A percentile compares a stretch with the other conserved stretches of the same genome.
Evolutionary conservation across 257 asterid species (phyloP).

Genomic region (Forsythia viridissima): DNA sequence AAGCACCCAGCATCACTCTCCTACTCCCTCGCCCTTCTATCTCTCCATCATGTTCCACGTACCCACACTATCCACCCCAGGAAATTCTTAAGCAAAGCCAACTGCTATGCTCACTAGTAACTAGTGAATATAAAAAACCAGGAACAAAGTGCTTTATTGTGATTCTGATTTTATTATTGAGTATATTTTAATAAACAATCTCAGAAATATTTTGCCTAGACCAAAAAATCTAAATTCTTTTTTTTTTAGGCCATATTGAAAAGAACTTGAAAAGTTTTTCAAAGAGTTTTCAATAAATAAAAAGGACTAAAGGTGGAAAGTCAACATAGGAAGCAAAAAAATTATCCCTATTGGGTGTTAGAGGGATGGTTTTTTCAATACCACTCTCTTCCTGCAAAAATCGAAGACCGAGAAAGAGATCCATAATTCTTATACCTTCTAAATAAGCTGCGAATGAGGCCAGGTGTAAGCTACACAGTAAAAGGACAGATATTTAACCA

Average conservation of each 20-base stretch:
- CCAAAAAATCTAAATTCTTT: background rate
- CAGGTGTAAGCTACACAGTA: background rate
- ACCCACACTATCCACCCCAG: too few species aligned
- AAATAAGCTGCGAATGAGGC: background rate
- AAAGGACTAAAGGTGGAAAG: background rate
- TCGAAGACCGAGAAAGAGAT: too few species aligned
- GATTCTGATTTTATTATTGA: too few species aligned
- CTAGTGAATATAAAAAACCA: too few species aligned
- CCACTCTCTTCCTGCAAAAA: background rate
- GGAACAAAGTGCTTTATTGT: too few species aligned
- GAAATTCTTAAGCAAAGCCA: too few species aligned
- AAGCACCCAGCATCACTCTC: too few species aligned
- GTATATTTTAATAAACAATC: too few species aligned
- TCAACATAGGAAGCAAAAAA: background rate
- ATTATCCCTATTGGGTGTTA: background rate
- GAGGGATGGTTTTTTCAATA: background rate
- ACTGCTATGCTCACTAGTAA: too few species aligned
- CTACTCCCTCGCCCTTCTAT: too few species aligned
- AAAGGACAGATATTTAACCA: background rate
- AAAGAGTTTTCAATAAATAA: background rate
- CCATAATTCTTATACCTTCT: too few species aligned
- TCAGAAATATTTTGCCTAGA: constrained; percentile 5
- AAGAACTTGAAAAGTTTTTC: background rate
- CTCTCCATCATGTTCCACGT: too few species aligned
- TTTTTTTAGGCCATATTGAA: background rate